Evolutionary conservation across 23 red algal species (phyloP).

Genomic region (Gracilariopsis chorda): DNA sequence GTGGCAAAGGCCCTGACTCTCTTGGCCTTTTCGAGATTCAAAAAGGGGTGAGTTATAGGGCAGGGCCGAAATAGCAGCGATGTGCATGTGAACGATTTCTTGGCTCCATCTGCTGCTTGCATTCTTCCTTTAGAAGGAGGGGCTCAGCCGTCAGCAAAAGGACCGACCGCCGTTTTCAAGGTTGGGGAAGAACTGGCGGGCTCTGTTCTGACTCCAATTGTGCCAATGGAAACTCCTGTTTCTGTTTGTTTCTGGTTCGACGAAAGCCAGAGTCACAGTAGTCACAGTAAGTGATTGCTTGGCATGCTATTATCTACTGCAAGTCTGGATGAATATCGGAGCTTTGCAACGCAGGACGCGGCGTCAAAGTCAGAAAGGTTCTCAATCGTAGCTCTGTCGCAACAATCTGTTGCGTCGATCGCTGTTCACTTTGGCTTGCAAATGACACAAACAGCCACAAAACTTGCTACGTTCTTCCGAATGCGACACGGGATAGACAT

Average conservation of each 20-base stretch:
- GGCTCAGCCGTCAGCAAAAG: slow-evolving; percentile 39
- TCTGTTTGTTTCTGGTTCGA: too few species aligned
- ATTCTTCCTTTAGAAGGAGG: slow-evolving; percentile 46
- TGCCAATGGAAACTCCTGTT: neutral
- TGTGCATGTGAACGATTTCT: slow-evolving; percentile 76
- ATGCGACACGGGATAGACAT: neutral
- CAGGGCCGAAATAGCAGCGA: too few species aligned
- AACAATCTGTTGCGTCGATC: slow-evolving; percentile 54
- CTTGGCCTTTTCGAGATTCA: too few species aligned
- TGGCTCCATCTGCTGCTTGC: slow-evolving; percentile 45
- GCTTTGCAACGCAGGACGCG: neutral
- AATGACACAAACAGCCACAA: neutral
- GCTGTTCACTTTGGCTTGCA: slow-evolving; percentile 27
- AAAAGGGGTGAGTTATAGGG: too few species aligned
- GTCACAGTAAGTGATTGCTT: slow-evolving; percentile 81
- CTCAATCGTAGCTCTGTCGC: slow-evolving; percentile 25
- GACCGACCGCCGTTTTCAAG: too few species aligned
- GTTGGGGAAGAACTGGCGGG: too few species aligned
- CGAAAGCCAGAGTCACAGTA: too few species aligned
- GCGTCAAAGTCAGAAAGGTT: neutral
- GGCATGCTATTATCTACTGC: too few species aligned
- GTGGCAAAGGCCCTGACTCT: too few species aligned
- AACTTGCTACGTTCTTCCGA: slow-evolving; percentile 19
- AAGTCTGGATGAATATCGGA: too few species aligned
- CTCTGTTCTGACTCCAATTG: slow-evolving; percentile 67